Evolutionary conservation across 495 filamentous ascomycete genomes (phyloP).

Genomic region (Hypoxylon trugodes): DNA sequence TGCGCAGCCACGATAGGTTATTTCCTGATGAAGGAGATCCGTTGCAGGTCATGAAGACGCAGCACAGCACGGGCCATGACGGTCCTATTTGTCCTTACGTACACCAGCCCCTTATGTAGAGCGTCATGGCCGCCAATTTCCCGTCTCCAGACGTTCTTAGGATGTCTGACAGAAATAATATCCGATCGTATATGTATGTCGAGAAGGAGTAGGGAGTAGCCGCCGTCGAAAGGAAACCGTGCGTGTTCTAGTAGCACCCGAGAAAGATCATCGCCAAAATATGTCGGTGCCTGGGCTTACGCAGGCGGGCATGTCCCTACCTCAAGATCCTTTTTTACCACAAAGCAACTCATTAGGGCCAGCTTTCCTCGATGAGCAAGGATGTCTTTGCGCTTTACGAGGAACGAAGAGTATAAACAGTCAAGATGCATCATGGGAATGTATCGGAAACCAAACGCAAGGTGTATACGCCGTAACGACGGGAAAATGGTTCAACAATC

Average conservation of each 20-base stretch:
- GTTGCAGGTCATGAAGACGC: constrained; percentile 12
- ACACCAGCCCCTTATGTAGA: constrained; percentile 22
- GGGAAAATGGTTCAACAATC: constrained; percentile 53
- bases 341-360: constrained; percentile 38
- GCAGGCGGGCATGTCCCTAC: background rate
- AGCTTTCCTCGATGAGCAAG: constrained; percentile 50
- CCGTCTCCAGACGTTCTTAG: background rate
- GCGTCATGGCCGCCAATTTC: constrained; percentile 1
- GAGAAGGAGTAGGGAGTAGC: background rate
- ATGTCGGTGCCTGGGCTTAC: background rate
- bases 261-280: background rate
- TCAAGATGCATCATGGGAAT: constrained; percentile 45
- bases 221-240: constrained; percentile 1
- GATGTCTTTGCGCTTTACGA: constrained; percentile 50
- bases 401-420: constrained; percentile 2
- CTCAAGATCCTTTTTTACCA: constrained; percentile 48
- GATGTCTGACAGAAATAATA: constrained; percentile 8
- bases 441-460: constrained; percentile 48
- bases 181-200: background rate
- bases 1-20: constrained; percentile 34
- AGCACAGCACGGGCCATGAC: constrained; percentile 16
- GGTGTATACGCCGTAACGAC: constrained; percentile 36
- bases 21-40: constrained; percentile 15
- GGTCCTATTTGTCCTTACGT: constrained; percentile 8
- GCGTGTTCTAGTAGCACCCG: background rate